Conservation (phyloP, 2,329 filamentous ascomycete species). For the Hortaea werneckii region DNA sequence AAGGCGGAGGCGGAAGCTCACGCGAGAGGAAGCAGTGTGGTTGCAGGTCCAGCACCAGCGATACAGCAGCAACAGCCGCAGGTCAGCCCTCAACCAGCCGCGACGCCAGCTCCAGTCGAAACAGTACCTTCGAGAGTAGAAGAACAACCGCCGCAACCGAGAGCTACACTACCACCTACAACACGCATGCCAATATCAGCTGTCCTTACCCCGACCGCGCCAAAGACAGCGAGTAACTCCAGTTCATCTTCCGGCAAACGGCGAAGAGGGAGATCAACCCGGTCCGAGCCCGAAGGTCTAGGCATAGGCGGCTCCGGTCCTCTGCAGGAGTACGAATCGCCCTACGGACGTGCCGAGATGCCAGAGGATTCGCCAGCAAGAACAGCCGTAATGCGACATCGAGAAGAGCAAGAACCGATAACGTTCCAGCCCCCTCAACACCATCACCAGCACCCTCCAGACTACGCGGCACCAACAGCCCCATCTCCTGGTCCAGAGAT, state of each 20-base stretch:
- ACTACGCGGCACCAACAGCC: not conserved
- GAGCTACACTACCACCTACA: constrained; percentile 11
- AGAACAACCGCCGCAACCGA: constrained; percentile 13
- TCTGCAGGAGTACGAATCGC: constrained; percentile 16
- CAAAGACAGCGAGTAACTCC: constrained; percentile 18
- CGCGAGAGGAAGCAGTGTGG: not conserved
- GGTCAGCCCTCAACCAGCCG: constrained; percentile 18
- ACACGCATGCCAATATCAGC: constrained; percentile 26
- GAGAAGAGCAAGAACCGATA: constrained; percentile 9
- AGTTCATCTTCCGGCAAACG: constrained; percentile 24
- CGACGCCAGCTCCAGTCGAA: constrained; percentile 4
- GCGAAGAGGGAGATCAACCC: constrained; percentile 17
- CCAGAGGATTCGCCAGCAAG: constrained; percentile 17
- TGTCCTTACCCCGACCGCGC: constrained; percentile 21
- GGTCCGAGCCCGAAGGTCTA: constrained; percentile 7
- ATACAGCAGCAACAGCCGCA: constrained; percentile 1
- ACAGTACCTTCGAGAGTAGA: not conserved
- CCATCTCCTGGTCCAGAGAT: not conserved
- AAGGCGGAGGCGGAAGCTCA: constrained; percentile 27
- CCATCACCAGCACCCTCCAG: too few species aligned
- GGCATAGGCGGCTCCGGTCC: not conserved
- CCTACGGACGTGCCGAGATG: constrained; percentile 12
- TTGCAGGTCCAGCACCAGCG: not conserved
- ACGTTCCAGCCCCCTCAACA: not conserved
- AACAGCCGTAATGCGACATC: constrained; percentile 18